Evolutionary conservation across 495 filamentous ascomycete species (phyloP).

Genomic region (Penicillium subrubescens): DNA sequence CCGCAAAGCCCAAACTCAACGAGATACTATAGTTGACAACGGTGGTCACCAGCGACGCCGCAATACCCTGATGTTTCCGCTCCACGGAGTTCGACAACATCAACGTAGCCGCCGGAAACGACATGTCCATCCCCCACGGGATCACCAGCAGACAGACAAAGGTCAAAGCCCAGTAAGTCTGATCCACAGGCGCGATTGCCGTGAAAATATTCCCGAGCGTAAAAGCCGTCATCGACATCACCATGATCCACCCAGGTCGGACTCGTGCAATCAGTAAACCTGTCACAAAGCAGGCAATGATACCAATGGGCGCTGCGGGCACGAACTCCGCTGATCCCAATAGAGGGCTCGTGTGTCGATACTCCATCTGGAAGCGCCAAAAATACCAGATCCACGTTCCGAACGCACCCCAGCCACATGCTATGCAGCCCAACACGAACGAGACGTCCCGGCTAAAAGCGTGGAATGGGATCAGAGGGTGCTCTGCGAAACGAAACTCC

Average conservation of each 20-base stretch:
- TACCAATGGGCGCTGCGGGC: constrained; percentile 43
- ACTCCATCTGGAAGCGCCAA: constrained; percentile 41
- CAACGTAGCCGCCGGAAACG: constrained; percentile 50
- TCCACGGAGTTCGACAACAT: constrained; percentile 31
- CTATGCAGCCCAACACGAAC: constrained; percentile 49
- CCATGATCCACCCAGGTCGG: constrained; percentile 48
- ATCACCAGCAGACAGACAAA: constrained; percentile 57
- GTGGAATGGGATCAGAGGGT: constrained; percentile 50
- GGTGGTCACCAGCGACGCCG: constrained; percentile 60
- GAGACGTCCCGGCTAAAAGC: constrained; percentile 40
- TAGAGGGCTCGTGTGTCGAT: constrained; percentile 39
- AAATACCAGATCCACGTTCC: constrained; percentile 56
- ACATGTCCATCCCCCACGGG: constrained; percentile 65
- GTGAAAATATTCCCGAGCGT: constrained; percentile 40
- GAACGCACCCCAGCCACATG: constrained; percentile 50
- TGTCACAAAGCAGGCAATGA: constrained; percentile 42
- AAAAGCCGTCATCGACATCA: constrained; percentile 48
- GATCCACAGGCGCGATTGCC: constrained; percentile 38
- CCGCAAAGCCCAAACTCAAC: constrained; percentile 62
- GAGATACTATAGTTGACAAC: constrained; percentile 66
- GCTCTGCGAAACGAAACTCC: constrained; percentile 36
- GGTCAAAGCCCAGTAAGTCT: constrained; percentile 47
- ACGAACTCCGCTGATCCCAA: constrained; percentile 39
- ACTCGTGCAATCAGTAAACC: constrained; percentile 46
- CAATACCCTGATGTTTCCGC: constrained; percentile 44